Evolutionary conservation across 176 grass and related monocot genomes (phyloP), one percentile per base, ranked within the genome.

Genomic region (Cocos nucifera): DNA sequence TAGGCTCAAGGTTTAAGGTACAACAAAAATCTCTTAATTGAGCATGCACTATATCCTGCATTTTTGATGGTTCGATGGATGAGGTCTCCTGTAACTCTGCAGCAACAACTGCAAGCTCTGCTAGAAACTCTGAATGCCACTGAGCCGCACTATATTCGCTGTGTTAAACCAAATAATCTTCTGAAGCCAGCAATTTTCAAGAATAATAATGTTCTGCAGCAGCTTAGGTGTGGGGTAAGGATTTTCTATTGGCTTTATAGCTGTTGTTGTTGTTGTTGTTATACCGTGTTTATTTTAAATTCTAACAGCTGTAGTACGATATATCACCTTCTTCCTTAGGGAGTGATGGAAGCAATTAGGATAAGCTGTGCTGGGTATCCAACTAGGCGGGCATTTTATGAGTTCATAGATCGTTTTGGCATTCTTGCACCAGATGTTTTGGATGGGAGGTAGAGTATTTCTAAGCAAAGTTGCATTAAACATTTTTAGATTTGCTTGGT

Each of bases 281-380:
- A 2, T 6, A 44, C 35, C 3, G 9, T 1, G 3, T 9, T 44
- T 44, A 44, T 44, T 44, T 44, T 10, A 44, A 12, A 44, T 14
- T 44, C 35, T 44, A 44, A 44, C 8, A 14, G 35, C 35, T 44
- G 35, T 44, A 14, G 9, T 9, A 44, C 1, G 10, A 12, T 44
- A 35, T 35, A 44, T 12, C 8, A 44, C 35, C 35, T 44, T 44
- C 35, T 62, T 19, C 52, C 67, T 83, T 77, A 97, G 92, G 92
- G 92, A 65, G 92, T 97, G 58, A 80, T 97, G 92, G 92, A 97
- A 75, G 92, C 92, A 49, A 97, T 97, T 79, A 85, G 92, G 67
- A 97, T 97, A 74, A 97, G 92, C 59, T 85, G 81, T 73, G 92
- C 92, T 61, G 92, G 92, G 19, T 97, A 83, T 97, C 92, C 92